Evolutionary conservation across 805 yeast species (phyloP).

Genomic region (Saturnispora saitoi): DNA sequence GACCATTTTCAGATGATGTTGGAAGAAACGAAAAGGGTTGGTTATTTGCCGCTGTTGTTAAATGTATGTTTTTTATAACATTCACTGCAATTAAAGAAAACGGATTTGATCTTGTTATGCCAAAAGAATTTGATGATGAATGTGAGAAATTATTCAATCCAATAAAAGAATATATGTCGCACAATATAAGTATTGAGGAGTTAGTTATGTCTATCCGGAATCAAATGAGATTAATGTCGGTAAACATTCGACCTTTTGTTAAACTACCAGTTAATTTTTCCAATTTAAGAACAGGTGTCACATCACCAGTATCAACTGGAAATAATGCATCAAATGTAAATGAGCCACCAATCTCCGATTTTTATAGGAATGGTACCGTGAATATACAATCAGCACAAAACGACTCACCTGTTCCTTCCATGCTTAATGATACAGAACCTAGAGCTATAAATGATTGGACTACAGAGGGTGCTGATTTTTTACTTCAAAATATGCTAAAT

Average conservation of each 20-base stretch:
- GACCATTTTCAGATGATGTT: conserved; percentile 6
- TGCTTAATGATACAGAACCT: background rate
- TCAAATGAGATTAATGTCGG: background rate
- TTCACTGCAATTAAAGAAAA: conserved; percentile 4
- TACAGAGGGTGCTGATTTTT: conserved; percentile 11
- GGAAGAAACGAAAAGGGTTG: conserved; percentile 15
- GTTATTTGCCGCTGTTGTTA: conserved; percentile 14
- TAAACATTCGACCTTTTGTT: background rate
- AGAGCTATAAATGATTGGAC: background rate
- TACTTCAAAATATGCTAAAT: conserved; percentile 27
- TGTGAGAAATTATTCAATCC: conserved; percentile 2
- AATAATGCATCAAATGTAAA: background rate
- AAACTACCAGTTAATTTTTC: conserved; percentile 1
- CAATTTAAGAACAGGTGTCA: background rate
- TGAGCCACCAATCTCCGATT: background rate
- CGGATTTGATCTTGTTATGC: background rate
- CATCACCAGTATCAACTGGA: background rate
- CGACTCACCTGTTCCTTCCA: background rate
- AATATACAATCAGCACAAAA: background rate
- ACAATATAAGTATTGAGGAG: conserved; percentile 4
- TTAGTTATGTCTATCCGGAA: conserved; percentile 3
- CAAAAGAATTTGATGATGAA: background rate
- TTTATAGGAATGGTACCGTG: background rate
- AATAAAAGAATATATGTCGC: background rate
- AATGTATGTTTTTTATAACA: conserved; percentile 20